Conservation (phyloP, 129 eudicot genomes). For the Flaveria linearis region DNA sequence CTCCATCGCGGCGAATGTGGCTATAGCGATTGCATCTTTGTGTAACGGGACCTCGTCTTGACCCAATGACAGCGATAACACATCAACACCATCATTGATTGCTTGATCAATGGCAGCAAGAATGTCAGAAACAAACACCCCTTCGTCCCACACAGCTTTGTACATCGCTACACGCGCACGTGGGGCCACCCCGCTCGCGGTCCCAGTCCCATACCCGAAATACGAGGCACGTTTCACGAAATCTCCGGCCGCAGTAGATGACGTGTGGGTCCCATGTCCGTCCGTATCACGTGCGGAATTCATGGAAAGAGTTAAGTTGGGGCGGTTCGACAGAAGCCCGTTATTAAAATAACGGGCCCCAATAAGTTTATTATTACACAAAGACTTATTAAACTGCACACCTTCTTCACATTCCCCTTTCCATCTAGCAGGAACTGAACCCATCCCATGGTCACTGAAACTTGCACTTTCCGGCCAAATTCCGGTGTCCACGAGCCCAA, state of each 20-base stretch:
- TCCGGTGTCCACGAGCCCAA: slow-evolving; percentile 80
- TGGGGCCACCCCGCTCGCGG: slow-evolving; percentile 68
- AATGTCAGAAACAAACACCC: slow-evolving; percentile 50
- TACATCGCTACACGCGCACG: slow-evolving; percentile 67
- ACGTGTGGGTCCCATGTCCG: slow-evolving; percentile 91
- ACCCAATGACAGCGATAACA: slow-evolving; percentile 67
- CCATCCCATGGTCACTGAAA: slow-evolving; percentile 57
- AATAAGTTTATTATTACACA: slow-evolving; percentile 75
- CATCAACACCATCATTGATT: slow-evolving; percentile 69
- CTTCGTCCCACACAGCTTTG: slow-evolving; percentile 76
- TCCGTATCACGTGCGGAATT: slow-evolving; percentile 68
- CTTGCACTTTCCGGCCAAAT: slow-evolving; percentile 84
- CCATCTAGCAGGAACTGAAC: slow-evolving; percentile 62
- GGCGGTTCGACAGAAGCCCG: slow-evolving; percentile 47
- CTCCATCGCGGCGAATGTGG: slow-evolving; percentile 72
- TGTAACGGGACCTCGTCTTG: slow-evolving; percentile 40
- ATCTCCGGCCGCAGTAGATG: slow-evolving; percentile 74
- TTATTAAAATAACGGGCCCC: slow-evolving; percentile 80
- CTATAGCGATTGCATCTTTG: slow-evolving; percentile 64
- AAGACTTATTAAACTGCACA: slow-evolving; percentile 51
- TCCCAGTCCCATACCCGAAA: slow-evolving; percentile 71
- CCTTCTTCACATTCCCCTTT: slow-evolving; percentile 72
- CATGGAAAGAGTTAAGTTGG: slow-evolving; percentile 54
- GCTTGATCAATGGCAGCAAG: slow-evolving; percentile 84
- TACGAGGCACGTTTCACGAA: slow-evolving; percentile 51